Conservation (phyloP, 768 basidiomycete genomes). For the Chalciporus piperatus region DNA sequence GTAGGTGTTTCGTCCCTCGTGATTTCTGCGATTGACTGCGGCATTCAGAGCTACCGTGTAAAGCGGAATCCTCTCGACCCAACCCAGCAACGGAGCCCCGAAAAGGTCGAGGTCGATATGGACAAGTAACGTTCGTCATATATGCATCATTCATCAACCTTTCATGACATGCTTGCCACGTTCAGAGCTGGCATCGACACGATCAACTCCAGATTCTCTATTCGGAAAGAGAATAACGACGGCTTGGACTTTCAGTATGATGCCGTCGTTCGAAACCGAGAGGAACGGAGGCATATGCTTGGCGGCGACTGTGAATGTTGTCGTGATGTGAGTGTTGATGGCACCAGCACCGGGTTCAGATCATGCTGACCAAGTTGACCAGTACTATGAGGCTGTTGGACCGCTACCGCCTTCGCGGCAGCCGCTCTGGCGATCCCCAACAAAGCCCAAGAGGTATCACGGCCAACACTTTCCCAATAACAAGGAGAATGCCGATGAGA, state of each 20-base stretch:
- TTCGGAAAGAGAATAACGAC: constrained; percentile 62
- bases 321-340: constrained; percentile 51
- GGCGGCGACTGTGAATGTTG: constrained; percentile 84
- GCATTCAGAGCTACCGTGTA: constrained; percentile 11
- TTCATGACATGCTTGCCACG: not conserved
- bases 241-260: constrained; percentile 71
- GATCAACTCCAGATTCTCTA: constrained; percentile 64
- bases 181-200: constrained; percentile 36
- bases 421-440: constrained; percentile 74
- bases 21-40: not conserved
- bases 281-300: constrained; percentile 61
- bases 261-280: constrained; percentile 68
- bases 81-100: constrained; percentile 24
- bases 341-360: too few species aligned
- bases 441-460: constrained; percentile 28
- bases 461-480: constrained; percentile 4
- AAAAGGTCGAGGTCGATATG: constrained; percentile 63
- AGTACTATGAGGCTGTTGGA: constrained; percentile 82
- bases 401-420: constrained; percentile 66
- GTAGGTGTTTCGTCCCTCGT: constrained; percentile 9
- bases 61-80: constrained; percentile 9
- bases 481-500: constrained; percentile 34
- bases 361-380: not conserved
- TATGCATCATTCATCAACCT: not conserved
- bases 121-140: constrained; percentile 36